Base-by-base conservation (phyloP, 768 basidiomycete species). In the Pluteus cervinus region DNA sequence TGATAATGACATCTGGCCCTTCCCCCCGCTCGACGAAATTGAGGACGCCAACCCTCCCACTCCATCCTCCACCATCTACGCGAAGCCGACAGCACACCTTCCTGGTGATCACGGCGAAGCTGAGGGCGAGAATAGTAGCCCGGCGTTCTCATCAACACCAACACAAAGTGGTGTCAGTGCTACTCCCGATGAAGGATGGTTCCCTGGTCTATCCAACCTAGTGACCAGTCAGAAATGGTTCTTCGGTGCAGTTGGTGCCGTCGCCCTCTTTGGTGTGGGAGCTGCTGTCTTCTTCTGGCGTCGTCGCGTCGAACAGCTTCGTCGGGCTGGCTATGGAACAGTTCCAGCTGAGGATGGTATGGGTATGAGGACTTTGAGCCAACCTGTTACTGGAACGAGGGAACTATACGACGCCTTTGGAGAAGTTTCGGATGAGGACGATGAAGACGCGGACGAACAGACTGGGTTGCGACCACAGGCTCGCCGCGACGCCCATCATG, bases 391-490 rank as follows among this genome's bases (percentile, higher is more conserved):
- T 21, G 29, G 65, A 20, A 86, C 91, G 34, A 85, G 85, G 62
- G 94, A 97, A 60, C 55, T 99, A 44, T 98, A 97, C 51, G 92
- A 98, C 59, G 93, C 94, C 12, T 98, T 98, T 61, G 91, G 90
- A 24, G 90, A 91, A 52, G 72, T 81, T 18, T 85, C 82, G 21
- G 91, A 89, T 43, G 85, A 88, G 30, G 84, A 82, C 11, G 81
- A 87, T 22, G 80, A 80, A 14, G 81, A 85, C 41, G 79, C 64
- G 10, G 76, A 87, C 50, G 91, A 92, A 53, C 70, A 71, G 45
- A 80, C 81, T 0, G 74, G 73, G 21, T 63, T 93, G 36, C 68
- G 70, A 20, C 60, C 62, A 50, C 58, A 56, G 24, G 62, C 60
- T 9, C 66, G 63, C 2, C 47, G 77, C 2, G 75, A 69, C 2